A percentile compares a stretch with the other conserved stretches of the same genome.
Conservation (phyloP, 768 basidiomycete genomes). For the Amanita jacksonii region DNA sequence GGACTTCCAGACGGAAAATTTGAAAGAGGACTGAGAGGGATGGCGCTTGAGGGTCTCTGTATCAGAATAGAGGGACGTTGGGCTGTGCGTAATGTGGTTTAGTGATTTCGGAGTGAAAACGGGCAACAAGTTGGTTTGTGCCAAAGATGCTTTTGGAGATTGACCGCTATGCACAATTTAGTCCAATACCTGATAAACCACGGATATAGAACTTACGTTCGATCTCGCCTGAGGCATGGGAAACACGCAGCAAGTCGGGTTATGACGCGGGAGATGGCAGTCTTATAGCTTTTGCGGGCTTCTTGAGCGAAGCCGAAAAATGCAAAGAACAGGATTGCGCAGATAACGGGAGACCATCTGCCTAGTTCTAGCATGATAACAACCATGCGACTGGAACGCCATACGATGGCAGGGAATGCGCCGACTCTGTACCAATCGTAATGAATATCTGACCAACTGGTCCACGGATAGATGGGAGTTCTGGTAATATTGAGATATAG, state of each 20-base stretch:
- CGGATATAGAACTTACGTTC: neutral
- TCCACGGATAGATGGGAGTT: slow-evolving; percentile 29
- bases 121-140: neutral
- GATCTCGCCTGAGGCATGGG: neutral
- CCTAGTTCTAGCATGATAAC: slow-evolving; percentile 22
- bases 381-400: slow-evolving; percentile 19
- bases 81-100: no score
- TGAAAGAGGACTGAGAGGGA: no score
- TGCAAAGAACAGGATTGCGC: slow-evolving; percentile 39
- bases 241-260: neutral
- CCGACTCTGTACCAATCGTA: slow-evolving; percentile 32
- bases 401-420: slow-evolving; percentile 26
- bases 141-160: neutral
- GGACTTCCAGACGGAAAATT: no score
- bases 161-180: neutral
- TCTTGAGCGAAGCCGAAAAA: slow-evolving; percentile 48
- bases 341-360: slow-evolving; percentile 33
- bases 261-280: neutral
- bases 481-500: slow-evolving; percentile 13
- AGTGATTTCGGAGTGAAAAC: neutral
- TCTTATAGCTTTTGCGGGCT: slow-evolving; percentile 32
- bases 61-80: neutral
- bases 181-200: neutral
- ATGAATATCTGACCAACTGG: slow-evolving; percentile 44
- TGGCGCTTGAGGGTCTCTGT: neutral